Evolutionary conservation across 2,329 filamentous ascomycete genomes (phyloP).

Genomic region (Didymella glomerata): DNA sequence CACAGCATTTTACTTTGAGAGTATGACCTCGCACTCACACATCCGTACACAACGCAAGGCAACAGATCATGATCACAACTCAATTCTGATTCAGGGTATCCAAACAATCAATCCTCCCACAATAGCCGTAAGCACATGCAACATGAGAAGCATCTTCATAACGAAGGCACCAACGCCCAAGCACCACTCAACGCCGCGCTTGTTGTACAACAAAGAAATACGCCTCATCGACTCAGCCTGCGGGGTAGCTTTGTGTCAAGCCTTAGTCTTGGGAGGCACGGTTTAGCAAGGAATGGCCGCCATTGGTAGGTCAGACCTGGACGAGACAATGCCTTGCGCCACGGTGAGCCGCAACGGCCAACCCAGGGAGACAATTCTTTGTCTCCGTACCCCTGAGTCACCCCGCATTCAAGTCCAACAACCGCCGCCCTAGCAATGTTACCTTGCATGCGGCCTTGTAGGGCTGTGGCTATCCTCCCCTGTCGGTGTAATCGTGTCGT

Average conservation of each 20-base stretch:
- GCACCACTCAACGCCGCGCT: slow-evolving; percentile 15
- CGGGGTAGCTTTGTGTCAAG: not conserved
- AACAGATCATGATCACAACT: not conserved
- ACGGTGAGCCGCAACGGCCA: not conserved
- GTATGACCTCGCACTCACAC: not conserved
- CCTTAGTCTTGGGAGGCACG: no score
- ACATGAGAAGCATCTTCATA: not conserved
- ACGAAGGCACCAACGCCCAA: not conserved
- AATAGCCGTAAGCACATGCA: slow-evolving; percentile 14
- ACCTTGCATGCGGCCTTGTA: slow-evolving; percentile 1
- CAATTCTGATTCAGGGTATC: slow-evolving; percentile 13
- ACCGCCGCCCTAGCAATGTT: not conserved
- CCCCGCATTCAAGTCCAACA: not conserved
- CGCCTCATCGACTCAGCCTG: not conserved
- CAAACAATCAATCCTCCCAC: not conserved
- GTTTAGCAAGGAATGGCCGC: not conserved
- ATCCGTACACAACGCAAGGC: not conserved
- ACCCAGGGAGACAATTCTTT: not conserved
- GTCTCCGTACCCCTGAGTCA: not conserved
- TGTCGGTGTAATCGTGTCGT: slow-evolving; percentile 10
- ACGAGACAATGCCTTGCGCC: not conserved
- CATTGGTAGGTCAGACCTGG: not conserved
- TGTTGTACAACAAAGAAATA: slow-evolving; percentile 12
- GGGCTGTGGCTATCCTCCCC: slow-evolving; percentile 1
- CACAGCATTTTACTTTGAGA: no score